phyloP scores from a whole-genome alignment of 1,284 basidiomycete species.

The Uromyces viciae-fabae region DNA sequence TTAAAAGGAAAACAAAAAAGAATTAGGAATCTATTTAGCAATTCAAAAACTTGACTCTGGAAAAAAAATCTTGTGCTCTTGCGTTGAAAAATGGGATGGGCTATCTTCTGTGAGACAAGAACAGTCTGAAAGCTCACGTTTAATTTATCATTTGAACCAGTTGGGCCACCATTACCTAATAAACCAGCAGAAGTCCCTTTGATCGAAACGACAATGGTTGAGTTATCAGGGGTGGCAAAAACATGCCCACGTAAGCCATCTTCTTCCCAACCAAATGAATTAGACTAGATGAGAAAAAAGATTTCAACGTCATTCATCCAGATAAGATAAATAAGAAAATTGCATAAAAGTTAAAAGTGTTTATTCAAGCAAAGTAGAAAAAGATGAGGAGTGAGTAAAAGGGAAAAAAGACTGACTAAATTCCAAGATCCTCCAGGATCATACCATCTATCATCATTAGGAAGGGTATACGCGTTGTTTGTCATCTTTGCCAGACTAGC shows the following conservation, averaged over 20 bases:
- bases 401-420: slow-evolving; percentile 58
- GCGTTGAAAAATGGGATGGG: background rate
- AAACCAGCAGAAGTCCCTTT: slow-evolving; percentile 85
- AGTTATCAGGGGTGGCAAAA: slow-evolving; percentile 64
- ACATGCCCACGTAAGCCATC: slow-evolving; percentile 87
- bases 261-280: slow-evolving; percentile 87
- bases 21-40: too few relatives aligned
- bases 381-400: slow-evolving; percentile 49
- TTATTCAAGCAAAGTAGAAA: background rate
- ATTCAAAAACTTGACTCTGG: background rate
- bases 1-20: background rate
- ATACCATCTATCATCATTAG: slow-evolving; percentile 66
- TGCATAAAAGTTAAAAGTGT: slow-evolving; percentile 50
- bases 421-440: slow-evolving; percentile 67
- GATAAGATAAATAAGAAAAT: background rate
- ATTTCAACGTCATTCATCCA: background rate
- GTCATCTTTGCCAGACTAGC: slow-evolving; percentile 88
- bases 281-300: slow-evolving; percentile 60
- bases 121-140: slow-evolving; percentile 64
- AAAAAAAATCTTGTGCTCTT: background rate
- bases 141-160: slow-evolving; percentile 81
- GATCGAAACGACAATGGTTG: slow-evolving; percentile 80
- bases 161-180: slow-evolving; percentile 74
- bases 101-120: background rate
- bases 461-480: slow-evolving; percentile 71